phyloP scores from a whole-genome alignment of 2,329 filamentous ascomycete genomes.

The Harringtonia lauricola region DNA sequence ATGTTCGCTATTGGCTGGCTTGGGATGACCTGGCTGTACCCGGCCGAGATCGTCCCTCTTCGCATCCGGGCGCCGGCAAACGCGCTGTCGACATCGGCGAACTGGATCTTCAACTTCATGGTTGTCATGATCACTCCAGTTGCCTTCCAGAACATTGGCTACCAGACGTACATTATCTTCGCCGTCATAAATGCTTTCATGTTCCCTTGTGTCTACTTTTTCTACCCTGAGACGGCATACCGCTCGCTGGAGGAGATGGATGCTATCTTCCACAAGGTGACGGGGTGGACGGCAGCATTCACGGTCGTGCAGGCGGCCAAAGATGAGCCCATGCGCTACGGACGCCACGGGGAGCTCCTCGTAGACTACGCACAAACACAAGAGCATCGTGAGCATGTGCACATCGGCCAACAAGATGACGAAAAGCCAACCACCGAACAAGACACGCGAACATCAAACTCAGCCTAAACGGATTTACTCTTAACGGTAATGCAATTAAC shows the following conservation, averaged over 20 bases:
- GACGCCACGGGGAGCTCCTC: no score
- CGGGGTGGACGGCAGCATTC: no score
- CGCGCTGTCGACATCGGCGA: slow-evolving; percentile 40
- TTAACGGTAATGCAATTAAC: no score
- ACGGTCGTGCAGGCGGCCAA: no score
- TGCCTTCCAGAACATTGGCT: neutral
- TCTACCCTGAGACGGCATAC: slow-evolving; percentile 55
- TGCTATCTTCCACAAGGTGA: slow-evolving; percentile 17
- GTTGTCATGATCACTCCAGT: slow-evolving; percentile 54
- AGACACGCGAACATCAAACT: no score
- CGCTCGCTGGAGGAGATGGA: slow-evolving; percentile 58
- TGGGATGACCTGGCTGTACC: slow-evolving; percentile 47
- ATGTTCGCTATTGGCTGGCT: slow-evolving; percentile 42
- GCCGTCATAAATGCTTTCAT: slow-evolving; percentile 53
- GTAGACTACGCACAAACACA: no score
- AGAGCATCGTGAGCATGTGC: no score
- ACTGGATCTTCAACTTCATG: slow-evolving; percentile 55
- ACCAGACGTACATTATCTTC: slow-evolving; percentile 25
- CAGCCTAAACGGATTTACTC: no score
- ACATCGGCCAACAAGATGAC: no score
- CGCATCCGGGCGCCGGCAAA: slow-evolving; percentile 44
- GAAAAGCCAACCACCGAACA: no score
- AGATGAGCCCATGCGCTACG: no score
- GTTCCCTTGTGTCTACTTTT: slow-evolving; percentile 46
- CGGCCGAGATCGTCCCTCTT: slow-evolving; percentile 44